Conservation (phyloP, 2,329 filamentous ascomycete genomes). For the Clarireedia homoeocarpa region DNA sequence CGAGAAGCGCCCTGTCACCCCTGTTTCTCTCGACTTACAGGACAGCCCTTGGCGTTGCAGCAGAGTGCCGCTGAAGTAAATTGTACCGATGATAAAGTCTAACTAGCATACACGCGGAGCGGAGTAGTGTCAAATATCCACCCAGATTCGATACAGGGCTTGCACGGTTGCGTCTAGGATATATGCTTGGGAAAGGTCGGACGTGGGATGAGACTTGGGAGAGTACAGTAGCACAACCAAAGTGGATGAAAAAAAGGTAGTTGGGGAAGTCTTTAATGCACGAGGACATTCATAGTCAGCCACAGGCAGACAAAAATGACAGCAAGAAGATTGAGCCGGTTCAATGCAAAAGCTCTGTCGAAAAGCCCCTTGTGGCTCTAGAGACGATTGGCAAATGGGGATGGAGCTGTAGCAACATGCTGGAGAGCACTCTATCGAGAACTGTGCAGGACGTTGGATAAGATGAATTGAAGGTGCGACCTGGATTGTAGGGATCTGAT, state of each 20-base stretch:
- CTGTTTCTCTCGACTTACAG: slow-evolving; percentile 19
- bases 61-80: slow-evolving; percentile 21
- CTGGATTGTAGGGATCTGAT: slow-evolving; percentile 21
- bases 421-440: slow-evolving; percentile 24
- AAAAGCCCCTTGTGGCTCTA: slow-evolving; percentile 15
- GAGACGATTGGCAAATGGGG: slow-evolving; percentile 25
- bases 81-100: slow-evolving; percentile 14
- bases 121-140: slow-evolving; percentile 14
- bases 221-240: slow-evolving; percentile 7
- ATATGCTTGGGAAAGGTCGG: slow-evolving; percentile 9
- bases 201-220: slow-evolving; percentile 10
- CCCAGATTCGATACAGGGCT: slow-evolving; percentile 16
- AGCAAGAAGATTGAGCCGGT: slow-evolving; percentile 18
- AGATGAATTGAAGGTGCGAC: slow-evolving; percentile 25
- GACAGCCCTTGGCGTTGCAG: slow-evolving; percentile 17
- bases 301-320: slow-evolving; percentile 17
- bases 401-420: slow-evolving; percentile 18
- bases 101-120: slow-evolving; percentile 16
- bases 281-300: slow-evolving; percentile 15
- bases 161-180: slow-evolving; percentile 18
- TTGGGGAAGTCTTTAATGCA: slow-evolving; percentile 14
- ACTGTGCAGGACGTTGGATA: slow-evolving; percentile 24
- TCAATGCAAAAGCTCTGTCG: slow-evolving; percentile 20
- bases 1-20: slow-evolving; percentile 24
- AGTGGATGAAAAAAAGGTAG: slow-evolving; percentile 9